phyloP scores from a whole-genome alignment of 2,329 filamentous ascomycete species.

The Nannizziopsis arthrosporioides region DNA sequence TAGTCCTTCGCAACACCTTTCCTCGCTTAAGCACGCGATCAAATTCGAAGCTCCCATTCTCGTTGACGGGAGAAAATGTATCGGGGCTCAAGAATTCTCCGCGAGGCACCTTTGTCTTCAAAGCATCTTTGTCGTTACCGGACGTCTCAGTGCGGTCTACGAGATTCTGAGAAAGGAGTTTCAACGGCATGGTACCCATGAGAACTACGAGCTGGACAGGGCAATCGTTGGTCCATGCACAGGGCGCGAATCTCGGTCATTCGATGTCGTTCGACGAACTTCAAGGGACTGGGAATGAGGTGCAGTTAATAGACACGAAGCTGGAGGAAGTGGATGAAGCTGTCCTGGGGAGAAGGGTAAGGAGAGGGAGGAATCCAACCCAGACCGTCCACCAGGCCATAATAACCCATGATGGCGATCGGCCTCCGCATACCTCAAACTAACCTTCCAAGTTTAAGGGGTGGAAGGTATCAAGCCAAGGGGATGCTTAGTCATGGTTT shows the following conservation, averaged over 20 bases:
- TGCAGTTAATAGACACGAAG: neutral
- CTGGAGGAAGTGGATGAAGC: neutral
- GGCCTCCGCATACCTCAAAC: too few relatives aligned
- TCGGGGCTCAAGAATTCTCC: slow-evolving; percentile 46
- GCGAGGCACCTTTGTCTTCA: slow-evolving; percentile 20
- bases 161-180: neutral
- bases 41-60: slow-evolving; percentile 92
- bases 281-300: neutral
- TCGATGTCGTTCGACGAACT: neutral
- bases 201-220: neutral
- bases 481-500: too few relatives aligned
- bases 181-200: slow-evolving; percentile 5
- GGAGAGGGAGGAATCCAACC: neutral
- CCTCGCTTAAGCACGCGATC: slow-evolving; percentile 88
- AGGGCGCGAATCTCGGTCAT: too few relatives aligned
- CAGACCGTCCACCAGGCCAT: too few relatives aligned
- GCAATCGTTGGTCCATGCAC: slow-evolving; percentile 3
- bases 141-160: neutral
- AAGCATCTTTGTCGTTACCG: neutral
- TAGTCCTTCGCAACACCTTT: slow-evolving; percentile 73
- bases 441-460: too few relatives aligned
- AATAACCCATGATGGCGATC: too few relatives aligned
- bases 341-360: neutral
- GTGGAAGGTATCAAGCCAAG: too few relatives aligned
- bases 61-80: slow-evolving; percentile 73